Base-by-base conservation (phyloP, 257 asterid genomes). In the Solanum sitiens region DNA sequence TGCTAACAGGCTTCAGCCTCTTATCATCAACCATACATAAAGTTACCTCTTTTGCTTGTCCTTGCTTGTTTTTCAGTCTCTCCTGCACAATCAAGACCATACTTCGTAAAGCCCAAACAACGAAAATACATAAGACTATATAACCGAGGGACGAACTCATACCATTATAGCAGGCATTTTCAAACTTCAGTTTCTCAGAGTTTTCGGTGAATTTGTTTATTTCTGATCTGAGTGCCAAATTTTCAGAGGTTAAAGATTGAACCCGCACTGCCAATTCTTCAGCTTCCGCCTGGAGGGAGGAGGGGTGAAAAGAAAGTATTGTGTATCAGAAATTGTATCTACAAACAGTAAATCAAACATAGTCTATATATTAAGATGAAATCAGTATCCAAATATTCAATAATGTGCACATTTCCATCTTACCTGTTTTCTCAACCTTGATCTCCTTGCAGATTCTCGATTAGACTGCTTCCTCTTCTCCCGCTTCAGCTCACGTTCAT, bases 381-480 rank as follows among this genome's bases (percentile, higher is more conserved):
- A 30, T 47, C 18, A 80, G 13, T 3, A 47, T 11, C 0, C 0
- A 5, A 27, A 42, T n/a, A 8, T 77, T 25, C 84, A 27, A 11
- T 47, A 79, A 27, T 25, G 2, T 80, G 1, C 11, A 30, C 18
- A 47, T 45, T 80, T 27, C 68, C 44, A n/a, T 3, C 1, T 86
- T 65, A 97, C 99, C 98, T 97, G 99, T 88, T 96, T 97, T 92
- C 99, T 94, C 89, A 97, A 93, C 79, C 99, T 91, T 83, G 99
- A 96, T 92, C 99, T 90, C 91, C 99, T 92, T 16, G 99, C 99
- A 83, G 99, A 97, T 92, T 97, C 99, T 76, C 99, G 92, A 84
- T 97, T 97, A 63, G 99, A 96, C 87, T 97, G 99, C 88, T 97
- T 97, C 94, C 99, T 94, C 91, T 93, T 93, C 92, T 97, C 99